These are phyloP conservation scores for Nymphaea colorata DNA, from an alignment of 164 flowering plant genomes.

Conservation along the genomic window DNA sequence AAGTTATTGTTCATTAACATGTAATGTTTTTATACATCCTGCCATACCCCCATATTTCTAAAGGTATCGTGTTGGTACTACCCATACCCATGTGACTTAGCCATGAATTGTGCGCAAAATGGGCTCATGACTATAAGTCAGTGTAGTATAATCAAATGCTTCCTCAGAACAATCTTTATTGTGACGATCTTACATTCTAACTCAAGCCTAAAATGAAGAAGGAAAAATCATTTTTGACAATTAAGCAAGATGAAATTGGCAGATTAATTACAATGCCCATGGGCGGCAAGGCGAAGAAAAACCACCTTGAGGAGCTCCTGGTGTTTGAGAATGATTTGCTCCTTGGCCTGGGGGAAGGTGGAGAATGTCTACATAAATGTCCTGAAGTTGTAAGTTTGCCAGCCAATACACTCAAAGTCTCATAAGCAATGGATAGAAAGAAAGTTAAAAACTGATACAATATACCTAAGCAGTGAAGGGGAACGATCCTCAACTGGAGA, in stretches of 20 bases:
- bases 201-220: too few species aligned
- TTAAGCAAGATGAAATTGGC: neutral
- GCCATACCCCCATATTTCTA: too few species aligned
- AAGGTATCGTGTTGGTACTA: too few species aligned
- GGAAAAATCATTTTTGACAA: too few species aligned
- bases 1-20: too few species aligned
- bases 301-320: conserved; percentile 47
- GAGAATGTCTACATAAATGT: neutral
- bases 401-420: neutral
- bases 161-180: too few species aligned
- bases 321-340: conserved; percentile 47
- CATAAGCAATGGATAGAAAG: neutral
- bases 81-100: too few species aligned
- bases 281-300: neutral
- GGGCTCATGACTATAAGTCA: too few species aligned
- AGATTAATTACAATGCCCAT: neutral
- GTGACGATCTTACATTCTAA: too few species aligned
- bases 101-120: too few species aligned
- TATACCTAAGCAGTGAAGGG: conserved; percentile 31
- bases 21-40: too few species aligned
- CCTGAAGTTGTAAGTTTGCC: neutral
- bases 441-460: neutral
- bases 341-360: conserved; percentile 18
- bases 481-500: conserved; percentile 33
- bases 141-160: too few species aligned